phyloP scores from a whole-genome alignment of 805 yeast species.

The Yarrowia bubula region DNA sequence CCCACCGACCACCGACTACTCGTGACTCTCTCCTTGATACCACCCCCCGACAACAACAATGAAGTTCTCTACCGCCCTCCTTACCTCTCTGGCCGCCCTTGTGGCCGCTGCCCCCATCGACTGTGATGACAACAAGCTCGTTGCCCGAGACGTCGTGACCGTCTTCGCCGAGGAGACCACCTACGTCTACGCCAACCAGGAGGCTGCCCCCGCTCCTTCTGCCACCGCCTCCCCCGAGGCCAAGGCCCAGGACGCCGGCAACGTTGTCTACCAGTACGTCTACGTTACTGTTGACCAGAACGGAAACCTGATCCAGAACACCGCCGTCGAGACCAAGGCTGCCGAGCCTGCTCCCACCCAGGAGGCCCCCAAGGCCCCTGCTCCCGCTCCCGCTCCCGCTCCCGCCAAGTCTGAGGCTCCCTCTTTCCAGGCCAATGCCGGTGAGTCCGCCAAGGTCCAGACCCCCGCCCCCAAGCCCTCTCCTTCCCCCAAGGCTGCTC shows the following conservation, averaged over 20 bases:
- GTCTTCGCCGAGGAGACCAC: slow-evolving; percentile 28
- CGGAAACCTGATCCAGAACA: slow-evolving; percentile 39
- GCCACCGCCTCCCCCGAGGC: slow-evolving; percentile 26
- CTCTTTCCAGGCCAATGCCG: slow-evolving; percentile 3
- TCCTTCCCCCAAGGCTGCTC: not conserved
- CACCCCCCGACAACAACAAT: slow-evolving; percentile 17
- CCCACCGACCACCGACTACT: not conserved
- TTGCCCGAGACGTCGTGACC: slow-evolving; percentile 16
- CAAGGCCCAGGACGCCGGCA: slow-evolving; percentile 27
- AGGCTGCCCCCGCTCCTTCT: slow-evolving; percentile 28
- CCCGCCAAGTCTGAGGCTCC: not conserved
- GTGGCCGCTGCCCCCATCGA: slow-evolving; percentile 30
- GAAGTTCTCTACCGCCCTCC: slow-evolving; percentile 30
- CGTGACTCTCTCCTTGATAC: not conserved
- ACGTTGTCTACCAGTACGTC: slow-evolving; percentile 43
- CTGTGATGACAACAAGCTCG: slow-evolving; percentile 25
- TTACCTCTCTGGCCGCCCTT: slow-evolving; percentile 30
- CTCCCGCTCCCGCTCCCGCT: not conserved
- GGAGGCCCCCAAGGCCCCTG: not conserved
- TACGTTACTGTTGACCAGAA: slow-evolving; percentile 45
- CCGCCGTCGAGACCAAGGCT: slow-evolving; percentile 12
- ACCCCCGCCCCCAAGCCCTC: not conserved
- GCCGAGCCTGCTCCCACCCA: not conserved
- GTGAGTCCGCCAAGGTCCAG: not conserved
- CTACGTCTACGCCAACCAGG: slow-evolving; percentile 21